Conservation (phyloP, 108 stramenopile genomes). For the Cyclotella baltica region DNA sequence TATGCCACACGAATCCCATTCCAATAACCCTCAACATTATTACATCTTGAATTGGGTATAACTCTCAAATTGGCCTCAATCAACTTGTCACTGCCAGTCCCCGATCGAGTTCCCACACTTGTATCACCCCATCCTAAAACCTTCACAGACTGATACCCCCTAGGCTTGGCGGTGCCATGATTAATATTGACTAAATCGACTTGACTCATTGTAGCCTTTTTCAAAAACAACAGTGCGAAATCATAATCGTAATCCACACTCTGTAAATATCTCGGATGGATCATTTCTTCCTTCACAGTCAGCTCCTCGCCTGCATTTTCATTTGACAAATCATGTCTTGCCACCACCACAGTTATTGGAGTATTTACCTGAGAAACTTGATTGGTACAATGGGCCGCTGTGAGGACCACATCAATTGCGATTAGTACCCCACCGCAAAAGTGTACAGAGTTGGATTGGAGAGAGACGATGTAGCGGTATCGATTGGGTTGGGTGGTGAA, state of each 20-base stretch:
- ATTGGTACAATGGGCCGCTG: constrained; percentile 32
- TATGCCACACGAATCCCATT: neutral
- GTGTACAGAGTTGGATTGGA: constrained; percentile 21
- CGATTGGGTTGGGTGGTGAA: neutral
- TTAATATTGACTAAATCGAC: constrained; percentile 15
- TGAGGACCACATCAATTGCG: constrained; percentile 19
- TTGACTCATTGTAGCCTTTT: neutral
- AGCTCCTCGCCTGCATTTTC: constrained; percentile 17
- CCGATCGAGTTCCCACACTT: neutral
- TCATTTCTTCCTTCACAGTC: neutral
- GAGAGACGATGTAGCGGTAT: constrained; percentile 22
- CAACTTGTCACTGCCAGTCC: neutral
- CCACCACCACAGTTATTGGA: constrained; percentile 14
- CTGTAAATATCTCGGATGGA: constrained; percentile 17
- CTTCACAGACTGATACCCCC: neutral
- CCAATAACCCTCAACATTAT: constrained; percentile 7
- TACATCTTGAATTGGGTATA: constrained; percentile 15
- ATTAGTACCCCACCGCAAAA: constrained; percentile 36
- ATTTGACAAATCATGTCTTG: constrained; percentile 13
- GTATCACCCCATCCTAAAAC: constrained; percentile 35
- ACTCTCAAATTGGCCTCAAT: constrained; percentile 14
- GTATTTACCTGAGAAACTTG: neutral
- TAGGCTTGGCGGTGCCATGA: neutral
- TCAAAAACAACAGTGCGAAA: constrained; percentile 27
- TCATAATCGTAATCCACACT: constrained; percentile 25